Evolutionary conservation across 805 yeast species (phyloP), one percentile per base, ranked within the genome.

Genomic region (Kodamaea nitidulidarum): DNA sequence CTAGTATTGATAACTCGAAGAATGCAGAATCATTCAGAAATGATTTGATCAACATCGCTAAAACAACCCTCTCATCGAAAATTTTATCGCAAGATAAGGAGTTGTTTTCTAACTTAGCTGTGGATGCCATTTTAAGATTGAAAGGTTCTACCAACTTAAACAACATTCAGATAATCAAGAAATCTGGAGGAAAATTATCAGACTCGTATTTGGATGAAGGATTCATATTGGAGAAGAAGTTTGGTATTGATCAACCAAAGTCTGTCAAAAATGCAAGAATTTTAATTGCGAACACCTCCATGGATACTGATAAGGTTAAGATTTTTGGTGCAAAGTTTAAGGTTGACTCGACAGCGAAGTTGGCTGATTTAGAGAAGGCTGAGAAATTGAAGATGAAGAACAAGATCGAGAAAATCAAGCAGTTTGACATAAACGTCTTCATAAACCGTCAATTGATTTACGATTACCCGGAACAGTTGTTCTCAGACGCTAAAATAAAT

Each of bases 151-250:
- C 95, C 7, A 83, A 91, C 58, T 76, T 88, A 50, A 95, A 87
- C 53, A 88, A 90, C 61, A 90, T 93, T 54, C 97, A 93, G 71
- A 78, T 93, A 51, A 84, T 93, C 54, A 88, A 90, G 63, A 90
- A 88, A 58, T 78, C 82, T 39, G 99, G 99, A 50, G 98, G 98
- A 40, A 82, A 84, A 55, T 72, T 93, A 51, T 67, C 85, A 10
- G 98, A 93, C 60, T 88, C 97, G 4, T 93, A 84, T 65, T 75
- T 93, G 41, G 98, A 91, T 62, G 96, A 91, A 58, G 99, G 98
- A 15, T 93, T 93, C 59, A 84, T 93, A 48, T 74, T 93, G 51
- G 86, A 84, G 59, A 93, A 93, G 67, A 80, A 78, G 59, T 91
- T 93, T 55, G 98, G 98, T 52, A 91, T 87, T 47, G 83, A 88